Percentiles rank a stretch among this genome's conserved stretches.
Conservation (phyloP, 805 yeast genomes). For the Candida ponderosae region DNA sequence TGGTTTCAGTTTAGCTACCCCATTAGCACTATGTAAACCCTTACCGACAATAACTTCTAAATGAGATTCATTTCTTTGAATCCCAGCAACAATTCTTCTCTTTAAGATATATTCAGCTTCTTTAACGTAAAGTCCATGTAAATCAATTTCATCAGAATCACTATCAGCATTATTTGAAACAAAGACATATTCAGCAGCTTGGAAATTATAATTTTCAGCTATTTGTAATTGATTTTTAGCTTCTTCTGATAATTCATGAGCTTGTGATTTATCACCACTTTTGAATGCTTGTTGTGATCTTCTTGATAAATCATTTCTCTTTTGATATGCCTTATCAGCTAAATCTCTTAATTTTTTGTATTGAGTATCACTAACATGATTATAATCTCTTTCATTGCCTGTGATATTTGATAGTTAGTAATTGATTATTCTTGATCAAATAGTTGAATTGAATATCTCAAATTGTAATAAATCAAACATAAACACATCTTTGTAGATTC, state of each 20-base stretch:
- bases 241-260: slow-evolving; percentile 63
- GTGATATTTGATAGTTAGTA: too few species aligned
- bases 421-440: too few species aligned
- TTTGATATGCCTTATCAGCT: slow-evolving; percentile 62
- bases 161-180: slow-evolving; percentile 83
- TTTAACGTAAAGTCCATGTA: slow-evolving; percentile 85
- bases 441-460: too few species aligned
- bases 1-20: slow-evolving; percentile 83
- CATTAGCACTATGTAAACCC: slow-evolving; percentile 76
- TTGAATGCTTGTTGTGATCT: slow-evolving; percentile 75
- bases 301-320: slow-evolving; percentile 45
- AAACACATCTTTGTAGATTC: background rate
- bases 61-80: slow-evolving; percentile 46
- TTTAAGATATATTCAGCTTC: slow-evolving; percentile 80
- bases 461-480: background rate
- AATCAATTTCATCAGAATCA: slow-evolving; percentile 79
- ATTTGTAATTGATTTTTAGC: slow-evolving; percentile 51
- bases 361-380: slow-evolving; percentile 61
- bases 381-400: slow-evolving; percentile 42
- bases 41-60: slow-evolving; percentile 88
- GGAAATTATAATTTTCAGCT: slow-evolving; percentile 63
- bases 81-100: slow-evolving; percentile 61
- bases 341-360: slow-evolving; percentile 55
- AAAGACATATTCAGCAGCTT: slow-evolving; percentile 89
- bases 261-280: slow-evolving; percentile 63